Evolutionary conservation across 257 asterid genomes (phyloP), one percentile per base, ranked within the genome.

Genomic region (Ilex asprella): DNA sequence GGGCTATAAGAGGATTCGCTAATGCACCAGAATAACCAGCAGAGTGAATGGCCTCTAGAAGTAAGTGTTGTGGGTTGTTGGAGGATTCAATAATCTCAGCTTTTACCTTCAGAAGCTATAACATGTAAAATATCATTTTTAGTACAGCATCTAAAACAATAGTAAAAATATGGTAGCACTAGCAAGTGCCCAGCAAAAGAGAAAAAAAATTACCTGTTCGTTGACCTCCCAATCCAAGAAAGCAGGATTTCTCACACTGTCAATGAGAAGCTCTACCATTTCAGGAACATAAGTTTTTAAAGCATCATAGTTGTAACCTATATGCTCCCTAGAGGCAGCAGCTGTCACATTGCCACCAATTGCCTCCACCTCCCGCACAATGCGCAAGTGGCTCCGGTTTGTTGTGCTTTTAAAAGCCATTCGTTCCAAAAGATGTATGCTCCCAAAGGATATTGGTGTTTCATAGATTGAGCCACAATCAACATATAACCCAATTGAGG

Each of bases 191-290:
- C 41, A 35, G 41, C 41, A 35, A 35, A 7, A 35, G 41, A 1
- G 14, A 10, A 46, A 14, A 14, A 46, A 46, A 14, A 46, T 10
- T 10, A 91, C 98, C 98, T 91, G 99, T 58, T 92, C 99, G 29
- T 68, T 76, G 67, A 89, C 95, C 82, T 92, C 99, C 97, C 97
- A 92, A 56, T 92, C 99, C 75, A 89, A 75, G 70, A 89, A 92
- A 1, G 86, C 96, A 16, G 96, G 97, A 73, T 92, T 92, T 70
- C 94, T 85, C 69, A 86, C 95, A 59, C 71, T 66, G 73, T 92
- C 99, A 69, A 71, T 61, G 47, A 92, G 95, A 73, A 92, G 83
- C 81, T 92, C 96, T 63, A 92, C 94, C 99, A 89, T 89, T 63
- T 82, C 91, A 35, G 99, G 99, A 59, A 78, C 72, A 71, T 83